Percentiles rank a stretch among this genome's conserved stretches.
These are phyloP conservation scores for Xylaria sp. DNA, from an alignment of 2,329 filamentous ascomycete species.

Conservation along the genomic window DNA sequence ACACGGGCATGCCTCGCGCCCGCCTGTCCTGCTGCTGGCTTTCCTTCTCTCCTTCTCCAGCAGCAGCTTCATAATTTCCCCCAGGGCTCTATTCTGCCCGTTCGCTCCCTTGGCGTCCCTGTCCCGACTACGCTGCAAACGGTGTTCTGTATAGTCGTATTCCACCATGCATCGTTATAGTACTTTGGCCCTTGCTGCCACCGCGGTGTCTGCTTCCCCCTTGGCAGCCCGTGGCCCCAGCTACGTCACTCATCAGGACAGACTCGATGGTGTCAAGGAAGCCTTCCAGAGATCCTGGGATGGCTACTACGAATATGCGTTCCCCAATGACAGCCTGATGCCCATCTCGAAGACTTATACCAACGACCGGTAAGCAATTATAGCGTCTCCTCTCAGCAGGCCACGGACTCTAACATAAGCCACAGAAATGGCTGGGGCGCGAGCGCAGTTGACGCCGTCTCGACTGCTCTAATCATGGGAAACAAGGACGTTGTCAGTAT, in stretches of 20 bases:
- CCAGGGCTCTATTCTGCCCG: constrained; percentile 26
- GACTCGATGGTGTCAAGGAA: constrained; percentile 71
- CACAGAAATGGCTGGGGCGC: constrained; percentile 85
- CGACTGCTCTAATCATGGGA: constrained; percentile 82
- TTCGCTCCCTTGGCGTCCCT: constrained; percentile 35
- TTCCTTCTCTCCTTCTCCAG: constrained; percentile 30
- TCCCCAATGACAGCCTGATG: constrained; percentile 79
- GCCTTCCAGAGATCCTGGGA: constrained; percentile 78
- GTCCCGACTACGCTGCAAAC: constrained; percentile 20
- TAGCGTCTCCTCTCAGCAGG: neutral
- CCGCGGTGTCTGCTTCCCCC: constrained; percentile 40
- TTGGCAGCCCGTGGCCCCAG: constrained; percentile 28
- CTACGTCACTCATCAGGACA: constrained; percentile 52
- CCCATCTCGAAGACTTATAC: constrained; percentile 73
- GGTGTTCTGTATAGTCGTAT: constrained; percentile 29
- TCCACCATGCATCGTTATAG: constrained; percentile 44
- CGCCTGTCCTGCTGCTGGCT: constrained; percentile 19
- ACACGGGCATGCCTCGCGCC: constrained; percentile 30
- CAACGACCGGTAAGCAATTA: constrained; percentile 72
- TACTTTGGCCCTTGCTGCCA: constrained; percentile 38
- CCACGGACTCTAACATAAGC: constrained; percentile 34
- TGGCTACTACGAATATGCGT: constrained; percentile 79
- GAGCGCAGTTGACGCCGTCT: constrained; percentile 82
- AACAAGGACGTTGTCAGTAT: constrained; percentile 73
- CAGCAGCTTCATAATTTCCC: constrained; percentile 29